Percentiles rank a stretch among this genome's conserved stretches.
Evolutionary conservation across 352 stramenopile genomes (phyloP).

Genomic region (Poterioochromonas sp.): DNA sequence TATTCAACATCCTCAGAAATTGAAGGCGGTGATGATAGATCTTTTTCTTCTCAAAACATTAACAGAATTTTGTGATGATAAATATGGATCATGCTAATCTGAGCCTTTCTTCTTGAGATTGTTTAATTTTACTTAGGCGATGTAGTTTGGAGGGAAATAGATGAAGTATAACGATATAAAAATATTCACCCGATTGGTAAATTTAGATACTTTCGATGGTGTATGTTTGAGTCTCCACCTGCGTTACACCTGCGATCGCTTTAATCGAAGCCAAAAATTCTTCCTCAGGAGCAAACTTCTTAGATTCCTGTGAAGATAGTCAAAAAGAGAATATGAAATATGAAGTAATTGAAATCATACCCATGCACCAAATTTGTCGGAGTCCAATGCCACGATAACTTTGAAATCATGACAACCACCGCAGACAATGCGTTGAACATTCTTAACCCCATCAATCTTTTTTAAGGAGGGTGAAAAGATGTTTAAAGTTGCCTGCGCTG

Average conservation of each 20-base stretch:
- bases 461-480: background rate
- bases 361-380: slow-evolving; percentile 39
- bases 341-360: slow-evolving; percentile 4
- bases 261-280: slow-evolving; percentile 39
- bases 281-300: slow-evolving; percentile 39
- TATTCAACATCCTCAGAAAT: no score
- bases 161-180: no score
- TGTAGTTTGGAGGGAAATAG: no score
- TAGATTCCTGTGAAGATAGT: slow-evolving; percentile 8
- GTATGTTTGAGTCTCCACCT: slow-evolving; percentile 45
- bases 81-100: no score
- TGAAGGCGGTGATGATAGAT: no score
- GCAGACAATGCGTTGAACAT: slow-evolving; percentile 43
- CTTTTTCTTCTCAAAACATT: no score
- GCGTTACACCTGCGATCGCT: slow-evolving; percentile 39
- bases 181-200: no score
- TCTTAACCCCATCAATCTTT: slow-evolving; percentile 26
- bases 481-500: background rate
- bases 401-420: slow-evolving; percentile 44
- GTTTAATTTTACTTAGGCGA: no score
- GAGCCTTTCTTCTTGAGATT: no score
- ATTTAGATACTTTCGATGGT: no score
- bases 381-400: slow-evolving; percentile 37
- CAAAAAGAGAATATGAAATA: background rate
- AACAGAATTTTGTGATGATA: no score